phyloP scores from a whole-genome alignment of 2,329 filamentous ascomycete genomes.

The Cadophora sp. region DNA sequence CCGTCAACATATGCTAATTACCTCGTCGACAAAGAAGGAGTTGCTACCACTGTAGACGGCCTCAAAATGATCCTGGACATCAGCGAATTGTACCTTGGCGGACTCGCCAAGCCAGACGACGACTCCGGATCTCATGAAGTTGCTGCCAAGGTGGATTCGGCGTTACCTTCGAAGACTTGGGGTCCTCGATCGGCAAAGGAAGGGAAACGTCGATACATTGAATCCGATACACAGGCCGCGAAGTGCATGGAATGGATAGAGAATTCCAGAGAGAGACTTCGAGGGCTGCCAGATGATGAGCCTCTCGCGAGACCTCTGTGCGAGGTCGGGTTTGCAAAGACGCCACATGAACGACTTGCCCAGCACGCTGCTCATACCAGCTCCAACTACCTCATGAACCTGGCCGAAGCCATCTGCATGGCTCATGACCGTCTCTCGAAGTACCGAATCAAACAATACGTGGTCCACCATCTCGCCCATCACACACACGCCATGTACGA shows the following conservation, averaged over 20 bases:
- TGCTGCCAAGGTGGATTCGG: neutral
- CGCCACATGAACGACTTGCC: neutral
- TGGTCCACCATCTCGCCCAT: neutral
- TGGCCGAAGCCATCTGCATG: neutral
- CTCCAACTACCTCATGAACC: neutral
- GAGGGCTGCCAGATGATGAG: neutral
- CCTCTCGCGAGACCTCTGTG: neutral
- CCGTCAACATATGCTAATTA: neutral
- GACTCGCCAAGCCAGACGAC: neutral
- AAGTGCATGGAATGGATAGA: neutral
- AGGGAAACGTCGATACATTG: neutral
- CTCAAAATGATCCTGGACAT: neutral
- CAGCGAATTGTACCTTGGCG: neutral
- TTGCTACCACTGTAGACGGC: neutral
- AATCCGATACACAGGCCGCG: neutral
- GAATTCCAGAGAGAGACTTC: neutral
- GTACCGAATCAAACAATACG: neutral
- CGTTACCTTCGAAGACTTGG: neutral
- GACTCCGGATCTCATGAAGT: neutral
- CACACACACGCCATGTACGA: neutral
- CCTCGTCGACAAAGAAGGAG: neutral
- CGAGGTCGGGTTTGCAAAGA: neutral
- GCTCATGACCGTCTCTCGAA: neutral
- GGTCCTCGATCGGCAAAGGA: neutral
- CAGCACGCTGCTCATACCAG: neutral